Conservation (phyloP, 2,329 filamentous ascomycete genomes). For the Penicillium sp. region DNA sequence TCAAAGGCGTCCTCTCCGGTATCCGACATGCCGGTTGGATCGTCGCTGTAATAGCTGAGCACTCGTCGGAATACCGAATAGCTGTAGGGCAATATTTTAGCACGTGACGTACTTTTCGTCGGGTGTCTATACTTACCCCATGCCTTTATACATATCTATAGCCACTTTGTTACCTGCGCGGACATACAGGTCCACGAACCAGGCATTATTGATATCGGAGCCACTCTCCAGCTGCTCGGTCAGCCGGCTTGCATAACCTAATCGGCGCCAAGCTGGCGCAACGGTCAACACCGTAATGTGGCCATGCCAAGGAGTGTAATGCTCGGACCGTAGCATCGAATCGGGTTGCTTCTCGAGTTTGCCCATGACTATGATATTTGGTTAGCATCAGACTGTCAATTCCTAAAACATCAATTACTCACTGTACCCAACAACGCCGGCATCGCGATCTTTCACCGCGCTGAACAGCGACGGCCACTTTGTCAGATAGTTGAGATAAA, state of each 20-base stretch:
- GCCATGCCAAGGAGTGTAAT: slow-evolving; percentile 99
- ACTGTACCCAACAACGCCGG: slow-evolving; percentile 96
- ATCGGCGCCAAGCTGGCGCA: slow-evolving; percentile 77
- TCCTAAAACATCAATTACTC: slow-evolving; percentile 19
- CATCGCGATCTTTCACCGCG: slow-evolving; percentile 80
- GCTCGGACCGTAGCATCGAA: slow-evolving; percentile 71
- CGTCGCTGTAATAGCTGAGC: slow-evolving; percentile 89
- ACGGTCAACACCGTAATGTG: slow-evolving; percentile 97
- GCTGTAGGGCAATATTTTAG: slow-evolving; percentile 29
- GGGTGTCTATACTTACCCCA: slow-evolving; percentile 61
- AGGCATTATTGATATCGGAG: slow-evolving; percentile 78
- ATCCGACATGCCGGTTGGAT: slow-evolving; percentile 61
- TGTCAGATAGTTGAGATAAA: slow-evolving; percentile 94
- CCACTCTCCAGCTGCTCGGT: slow-evolving; percentile 78
- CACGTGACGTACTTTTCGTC: background rate
- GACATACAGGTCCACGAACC: slow-evolving; percentile 96
- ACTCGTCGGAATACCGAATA: slow-evolving; percentile 87
- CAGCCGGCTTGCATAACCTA: slow-evolving; percentile 83
- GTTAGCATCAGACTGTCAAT: background rate
- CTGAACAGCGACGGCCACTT: slow-evolving; percentile 96
- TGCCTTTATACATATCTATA: slow-evolving; percentile 81
- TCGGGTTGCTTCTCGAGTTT: slow-evolving; percentile 88
- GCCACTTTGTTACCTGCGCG: slow-evolving; percentile 84
- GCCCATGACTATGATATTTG: slow-evolving; percentile 72
- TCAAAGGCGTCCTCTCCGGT: slow-evolving; percentile 85